A percentile compares a stretch with the other conserved stretches of the same genome.
These are phyloP conservation scores for Fusarium albidum DNA, from an alignment of 2,329 filamentous ascomycete genomes.

Conservation along the genomic window DNA sequence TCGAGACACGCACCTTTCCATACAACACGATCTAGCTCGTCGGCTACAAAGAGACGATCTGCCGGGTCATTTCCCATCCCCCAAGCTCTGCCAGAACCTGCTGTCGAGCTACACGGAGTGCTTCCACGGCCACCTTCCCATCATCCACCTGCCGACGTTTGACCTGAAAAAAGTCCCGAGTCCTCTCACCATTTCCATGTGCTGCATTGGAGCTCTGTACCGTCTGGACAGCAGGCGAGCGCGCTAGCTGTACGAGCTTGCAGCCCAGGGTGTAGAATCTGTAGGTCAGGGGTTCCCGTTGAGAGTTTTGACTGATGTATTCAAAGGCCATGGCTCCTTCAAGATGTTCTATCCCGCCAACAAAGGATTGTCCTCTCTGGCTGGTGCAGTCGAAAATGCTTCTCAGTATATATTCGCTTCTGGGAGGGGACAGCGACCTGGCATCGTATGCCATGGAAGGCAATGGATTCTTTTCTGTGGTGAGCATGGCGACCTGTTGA, in stretches of 20 bases:
- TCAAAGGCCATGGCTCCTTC: too few relatives aligned
- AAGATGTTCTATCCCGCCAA: too few relatives aligned
- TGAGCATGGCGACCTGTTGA: too few relatives aligned
- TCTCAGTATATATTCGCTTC: conserved; percentile 18
- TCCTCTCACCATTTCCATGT: conserved; percentile 20
- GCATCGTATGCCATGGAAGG: conserved; percentile 6
- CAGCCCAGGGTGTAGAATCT: neutral
- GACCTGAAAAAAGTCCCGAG: neutral
- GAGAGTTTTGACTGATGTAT: neutral
- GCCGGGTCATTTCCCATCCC: neutral
- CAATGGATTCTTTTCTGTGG: conserved; percentile 21
- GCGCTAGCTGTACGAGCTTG: neutral
- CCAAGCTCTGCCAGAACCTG: conserved; percentile 13
- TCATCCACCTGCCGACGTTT: conserved; percentile 20
- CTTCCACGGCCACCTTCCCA: conserved; percentile 17
- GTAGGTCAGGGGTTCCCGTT: neutral
- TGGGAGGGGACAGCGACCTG: conserved; percentile 18
- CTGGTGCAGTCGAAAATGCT: conserved; percentile 15
- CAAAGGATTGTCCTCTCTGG: conserved; percentile 17
- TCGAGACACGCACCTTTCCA: neutral
- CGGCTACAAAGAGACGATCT: neutral
- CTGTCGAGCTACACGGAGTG: conserved; percentile 12
- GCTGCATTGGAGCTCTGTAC: conserved; percentile 24
- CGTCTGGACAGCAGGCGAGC: conserved; percentile 17
- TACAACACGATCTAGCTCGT: neutral